Percentiles rank a stretch among this genome's conserved stretches.
Conservation (phyloP, 345 rosid species). For the Dovyalis caffra region DNA sequence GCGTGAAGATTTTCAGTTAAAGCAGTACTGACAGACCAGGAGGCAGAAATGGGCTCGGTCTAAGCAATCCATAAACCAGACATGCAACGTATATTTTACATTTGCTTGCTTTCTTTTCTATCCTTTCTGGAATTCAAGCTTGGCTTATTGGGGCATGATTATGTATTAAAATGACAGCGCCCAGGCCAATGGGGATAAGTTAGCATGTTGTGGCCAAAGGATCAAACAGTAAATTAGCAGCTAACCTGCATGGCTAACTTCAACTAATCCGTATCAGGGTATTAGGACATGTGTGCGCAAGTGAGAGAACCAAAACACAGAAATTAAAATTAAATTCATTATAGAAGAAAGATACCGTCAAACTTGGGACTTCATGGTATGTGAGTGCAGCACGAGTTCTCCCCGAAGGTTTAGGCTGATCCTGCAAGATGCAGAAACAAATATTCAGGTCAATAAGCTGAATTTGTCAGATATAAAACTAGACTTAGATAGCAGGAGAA, state of each 20-base stretch:
- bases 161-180: neutral
- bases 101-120: neutral
- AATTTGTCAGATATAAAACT: neutral
- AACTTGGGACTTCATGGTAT: slow-evolving; percentile 38
- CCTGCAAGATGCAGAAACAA: slow-evolving; percentile 44
- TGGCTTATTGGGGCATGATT: neutral
- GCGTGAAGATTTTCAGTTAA: neutral
- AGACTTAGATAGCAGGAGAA: neutral
- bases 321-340: neutral
- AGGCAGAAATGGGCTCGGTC: neutral
- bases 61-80: neutral
- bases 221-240: neutral
- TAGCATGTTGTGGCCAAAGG: neutral
- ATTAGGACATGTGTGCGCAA: neutral
- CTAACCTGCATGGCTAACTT: neutral
- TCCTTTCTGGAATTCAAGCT: neutral
- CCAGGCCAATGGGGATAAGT: neutral
- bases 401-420: slow-evolving; percentile 57
- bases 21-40: neutral
- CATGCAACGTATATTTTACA: neutral
- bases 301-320: neutral
- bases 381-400: slow-evolving; percentile 47
- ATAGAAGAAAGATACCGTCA: slow-evolving; percentile 38
- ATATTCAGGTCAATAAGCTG: neutral
- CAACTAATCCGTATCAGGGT: neutral